Conservation (phyloP, 345 rosid genomes). For the Populus alba region DNA sequence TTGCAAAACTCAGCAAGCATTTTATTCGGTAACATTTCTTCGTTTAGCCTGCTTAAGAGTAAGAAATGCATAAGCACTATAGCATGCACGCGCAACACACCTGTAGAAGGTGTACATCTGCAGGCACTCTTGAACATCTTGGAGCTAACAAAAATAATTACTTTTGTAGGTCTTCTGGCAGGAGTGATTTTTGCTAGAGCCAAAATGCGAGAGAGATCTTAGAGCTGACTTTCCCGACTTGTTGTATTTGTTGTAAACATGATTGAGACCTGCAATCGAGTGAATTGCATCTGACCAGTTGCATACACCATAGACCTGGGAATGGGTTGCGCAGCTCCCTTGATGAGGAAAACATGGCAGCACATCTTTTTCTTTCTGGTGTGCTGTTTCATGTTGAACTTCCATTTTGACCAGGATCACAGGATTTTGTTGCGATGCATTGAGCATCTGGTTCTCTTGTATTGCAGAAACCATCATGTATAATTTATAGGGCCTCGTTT, state of each 20-base stretch:
- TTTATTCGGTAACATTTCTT: conserved; percentile 63
- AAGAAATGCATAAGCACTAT: not conserved
- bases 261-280: not conserved
- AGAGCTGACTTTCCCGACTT: conserved; percentile 5
- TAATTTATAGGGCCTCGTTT: not conserved
- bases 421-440: not conserved
- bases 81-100: not conserved
- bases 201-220: conserved; percentile 71
- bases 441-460: conserved; percentile 2
- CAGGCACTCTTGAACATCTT: not conserved
- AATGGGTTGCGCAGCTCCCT: not conserved
- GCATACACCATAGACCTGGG: not conserved
- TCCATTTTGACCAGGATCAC: not conserved
- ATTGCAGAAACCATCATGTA: not conserved
- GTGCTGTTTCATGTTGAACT: not conserved
- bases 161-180: conserved; percentile 69
- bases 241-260: not conserved
- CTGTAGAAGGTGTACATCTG: not conserved
- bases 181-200: conserved; percentile 93
- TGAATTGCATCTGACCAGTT: not conserved
- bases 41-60: not conserved
- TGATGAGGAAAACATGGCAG: not conserved
- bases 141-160: conserved; percentile 4
- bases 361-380: not conserved
- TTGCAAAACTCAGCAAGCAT: conserved; percentile 91